Conservation (phyloP, 1,139 yeast species). For the Meyerozyma guilliermondii region DNA sequence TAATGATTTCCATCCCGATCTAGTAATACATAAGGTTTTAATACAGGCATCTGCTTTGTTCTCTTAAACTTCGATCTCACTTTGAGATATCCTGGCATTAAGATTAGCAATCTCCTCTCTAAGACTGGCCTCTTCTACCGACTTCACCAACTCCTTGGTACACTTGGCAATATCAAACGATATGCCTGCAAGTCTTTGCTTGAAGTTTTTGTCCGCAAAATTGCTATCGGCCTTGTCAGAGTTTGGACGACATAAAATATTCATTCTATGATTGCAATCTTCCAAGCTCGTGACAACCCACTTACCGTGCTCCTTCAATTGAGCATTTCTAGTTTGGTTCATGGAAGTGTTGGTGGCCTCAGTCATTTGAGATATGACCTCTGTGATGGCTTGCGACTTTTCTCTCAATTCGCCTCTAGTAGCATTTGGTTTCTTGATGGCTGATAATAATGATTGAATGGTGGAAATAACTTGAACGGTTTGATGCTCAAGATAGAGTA, state of each 20-base stretch:
- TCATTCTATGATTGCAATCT: slow-evolving; percentile 82
- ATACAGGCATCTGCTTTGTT: not conserved
- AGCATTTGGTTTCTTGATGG: slow-evolving; percentile 72
- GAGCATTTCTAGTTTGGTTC: slow-evolving; percentile 80
- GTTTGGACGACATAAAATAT: slow-evolving; percentile 49
- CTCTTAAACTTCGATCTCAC: not conserved
- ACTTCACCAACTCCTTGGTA: slow-evolving; percentile 90
- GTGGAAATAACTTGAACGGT: slow-evolving; percentile 89
- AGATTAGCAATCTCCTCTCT: slow-evolving; percentile 66
- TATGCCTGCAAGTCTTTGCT: slow-evolving; percentile 90
- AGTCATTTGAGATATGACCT: slow-evolving; percentile 80
- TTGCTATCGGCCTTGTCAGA: slow-evolving; percentile 50
- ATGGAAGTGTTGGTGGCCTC: slow-evolving; percentile 86
- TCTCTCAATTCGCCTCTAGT: slow-evolving; percentile 70
- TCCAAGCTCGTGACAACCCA: slow-evolving; percentile 85
- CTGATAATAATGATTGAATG: slow-evolving; percentile 73
- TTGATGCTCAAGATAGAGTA: slow-evolving; percentile 86
- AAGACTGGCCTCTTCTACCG: slow-evolving; percentile 90
- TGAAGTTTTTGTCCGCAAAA: slow-evolving; percentile 83
- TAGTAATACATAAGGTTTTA: not conserved
- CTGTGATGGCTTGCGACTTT: slow-evolving; percentile 69
- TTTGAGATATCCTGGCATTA: slow-evolving; percentile 29
- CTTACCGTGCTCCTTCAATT: slow-evolving; percentile 82
- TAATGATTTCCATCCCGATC: not conserved
- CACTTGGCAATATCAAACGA: slow-evolving; percentile 96